Evolutionary conservation across 164 flowering plant genomes (phyloP).

Genomic region (Aristolochia californica): DNA sequence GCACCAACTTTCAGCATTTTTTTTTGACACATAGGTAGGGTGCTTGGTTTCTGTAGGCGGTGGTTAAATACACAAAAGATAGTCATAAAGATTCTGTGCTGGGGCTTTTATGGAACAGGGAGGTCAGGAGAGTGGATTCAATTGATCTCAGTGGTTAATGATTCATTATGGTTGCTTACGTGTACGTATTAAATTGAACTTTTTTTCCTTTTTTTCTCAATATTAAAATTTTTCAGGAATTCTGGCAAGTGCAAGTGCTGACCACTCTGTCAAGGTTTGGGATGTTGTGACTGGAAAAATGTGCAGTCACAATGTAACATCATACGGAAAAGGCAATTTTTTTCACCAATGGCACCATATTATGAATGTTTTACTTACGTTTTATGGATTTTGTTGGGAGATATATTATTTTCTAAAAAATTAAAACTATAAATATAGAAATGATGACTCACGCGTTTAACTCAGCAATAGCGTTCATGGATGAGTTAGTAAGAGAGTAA

Average conservation of each 20-base stretch:
- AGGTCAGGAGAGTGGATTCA: constrained; percentile 39
- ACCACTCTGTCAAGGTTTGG: constrained; percentile 84
- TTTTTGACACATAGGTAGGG: not conserved
- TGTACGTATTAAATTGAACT: not conserved
- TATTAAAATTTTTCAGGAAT: constrained; percentile 69
- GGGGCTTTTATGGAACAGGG: constrained; percentile 96
- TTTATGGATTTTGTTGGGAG: too few relatives aligned
- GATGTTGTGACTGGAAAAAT: constrained; percentile 67
- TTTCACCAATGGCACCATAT: too few relatives aligned
- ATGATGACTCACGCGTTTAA: too few relatives aligned
- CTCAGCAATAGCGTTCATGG: too few relatives aligned
- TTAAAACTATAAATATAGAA: too few relatives aligned
- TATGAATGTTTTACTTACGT: too few relatives aligned
- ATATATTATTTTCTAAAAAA: too few relatives aligned
- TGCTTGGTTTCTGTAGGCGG: constrained; percentile 20
- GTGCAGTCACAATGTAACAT: constrained; percentile 65
- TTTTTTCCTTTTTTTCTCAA: not conserved
- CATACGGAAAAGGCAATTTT: constrained; percentile 71
- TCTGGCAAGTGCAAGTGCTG: constrained; percentile 96
- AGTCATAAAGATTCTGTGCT: constrained; percentile 90
- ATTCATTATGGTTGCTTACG: not conserved
- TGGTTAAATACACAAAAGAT: constrained; percentile 53
- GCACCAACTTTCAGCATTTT: not conserved
- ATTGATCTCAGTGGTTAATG: not conserved
- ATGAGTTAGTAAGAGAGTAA: too few relatives aligned